Evolutionary conservation across 495 filamentous ascomycete genomes (phyloP).

Genomic region (Antarctomyces pellizariae): DNA sequence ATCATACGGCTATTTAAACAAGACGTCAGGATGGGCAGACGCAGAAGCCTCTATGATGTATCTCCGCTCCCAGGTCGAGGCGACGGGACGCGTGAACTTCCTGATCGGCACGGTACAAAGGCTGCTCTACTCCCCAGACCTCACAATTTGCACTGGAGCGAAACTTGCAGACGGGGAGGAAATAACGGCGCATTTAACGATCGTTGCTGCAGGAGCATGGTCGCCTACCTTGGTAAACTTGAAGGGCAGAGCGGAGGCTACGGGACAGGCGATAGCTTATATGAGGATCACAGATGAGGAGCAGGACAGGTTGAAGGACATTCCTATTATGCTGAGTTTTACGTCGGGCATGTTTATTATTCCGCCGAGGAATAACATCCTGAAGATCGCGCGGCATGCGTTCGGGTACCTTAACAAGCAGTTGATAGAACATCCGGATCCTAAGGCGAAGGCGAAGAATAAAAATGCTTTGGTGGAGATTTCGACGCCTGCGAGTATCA

Average conservation of each 20-base stretch:
- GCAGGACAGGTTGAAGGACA: slow-evolving; percentile 31
- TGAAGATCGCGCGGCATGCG: slow-evolving; percentile 67
- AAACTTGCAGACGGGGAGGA: slow-evolving; percentile 24
- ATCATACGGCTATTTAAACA: slow-evolving; percentile 60
- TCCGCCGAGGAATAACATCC: slow-evolving; percentile 40
- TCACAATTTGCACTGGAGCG: slow-evolving; percentile 23
- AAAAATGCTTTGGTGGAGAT: slow-evolving; percentile 6
- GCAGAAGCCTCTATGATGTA: slow-evolving; percentile 49
- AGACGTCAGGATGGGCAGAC: slow-evolving; percentile 61
- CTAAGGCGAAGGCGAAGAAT: slow-evolving; percentile 2
- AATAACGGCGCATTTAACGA: slow-evolving; percentile 43
- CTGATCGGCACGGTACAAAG: slow-evolving; percentile 33
- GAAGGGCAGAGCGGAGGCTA: slow-evolving; percentile 46
- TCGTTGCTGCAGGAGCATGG: slow-evolving; percentile 79
- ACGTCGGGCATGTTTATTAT: slow-evolving; percentile 64
- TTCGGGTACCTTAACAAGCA: slow-evolving; percentile 60
- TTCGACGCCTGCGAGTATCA: slow-evolving; percentile 7
- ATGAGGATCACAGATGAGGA: slow-evolving; percentile 45
- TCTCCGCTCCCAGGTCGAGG: slow-evolving; percentile 26
- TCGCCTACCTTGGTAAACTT: slow-evolving; percentile 53
- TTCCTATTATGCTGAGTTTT: slow-evolving; percentile 62
- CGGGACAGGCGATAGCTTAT: slow-evolving; percentile 64
- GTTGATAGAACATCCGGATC: slow-evolving; percentile 17
- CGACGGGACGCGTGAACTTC: slow-evolving; percentile 37
- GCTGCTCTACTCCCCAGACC: slow-evolving; percentile 20